Evolutionary conservation across 768 basidiomycete species (phyloP), one percentile per base, ranked within the genome.

Genomic region (Suillus weaverae): DNA sequence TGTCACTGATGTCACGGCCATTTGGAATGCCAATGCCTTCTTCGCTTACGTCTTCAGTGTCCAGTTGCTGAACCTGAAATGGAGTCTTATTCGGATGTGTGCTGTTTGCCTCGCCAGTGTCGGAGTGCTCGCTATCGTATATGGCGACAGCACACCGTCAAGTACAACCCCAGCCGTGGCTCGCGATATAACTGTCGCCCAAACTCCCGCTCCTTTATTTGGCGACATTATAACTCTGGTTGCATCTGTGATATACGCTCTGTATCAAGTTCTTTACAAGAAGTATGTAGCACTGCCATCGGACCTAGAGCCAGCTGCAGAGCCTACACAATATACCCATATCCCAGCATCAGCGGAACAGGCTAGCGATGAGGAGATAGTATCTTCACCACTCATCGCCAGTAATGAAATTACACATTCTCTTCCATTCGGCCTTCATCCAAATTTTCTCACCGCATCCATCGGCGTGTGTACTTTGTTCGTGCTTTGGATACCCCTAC

Each of bases 21-120:
- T 95, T 33, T 94, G 92, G 88, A 96, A 97, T 72, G 89, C 91
- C 9, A 92, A 91, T 70, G 90, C 92, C 1, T 95, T 98, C 79
- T 95, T 94, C 75, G 91, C 92, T 6, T 99, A 98, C 73, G 73
- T 94, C 33, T 85, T 98, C 73, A 85, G 89, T n/a, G 86, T 95
- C 66, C 85, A 85, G 69, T 70, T 94, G 3, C 87, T 89, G 66
- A 78, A 83, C 26, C 77, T 86, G 32, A 79, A 81, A 68, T 89
- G 89, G 90, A 85, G 91, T 66, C 67, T 82, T 18, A 79, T 85
- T 53, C 88, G 85, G 50, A 77, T 95, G 38, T 72, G 85, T 32
- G 89, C 94, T 16, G 95, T 99, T 20, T 71, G 84, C 16, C 77
- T 97, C 32, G 96, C 97, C 1, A 94, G 90, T 39, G 65, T 86